Evolutionary conservation across 2,329 filamentous ascomycete species (phyloP).

Genomic region (Davidsoniella neocaledoniae): DNA sequence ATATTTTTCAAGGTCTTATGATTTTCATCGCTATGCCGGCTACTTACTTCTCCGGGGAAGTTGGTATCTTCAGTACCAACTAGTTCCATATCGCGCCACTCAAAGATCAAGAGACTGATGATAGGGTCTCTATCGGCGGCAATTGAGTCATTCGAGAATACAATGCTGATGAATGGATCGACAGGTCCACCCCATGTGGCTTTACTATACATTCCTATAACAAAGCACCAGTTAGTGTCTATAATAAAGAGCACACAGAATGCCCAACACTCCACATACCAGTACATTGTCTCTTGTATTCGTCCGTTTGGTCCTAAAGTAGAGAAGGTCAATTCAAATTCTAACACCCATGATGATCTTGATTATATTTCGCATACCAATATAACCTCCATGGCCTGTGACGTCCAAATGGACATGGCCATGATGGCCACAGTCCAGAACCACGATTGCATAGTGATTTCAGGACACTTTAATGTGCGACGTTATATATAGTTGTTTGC

Average conservation of each 20-base stretch:
- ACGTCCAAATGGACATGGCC: slow-evolving; percentile 37
- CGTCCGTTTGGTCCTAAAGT: slow-evolving; percentile 44
- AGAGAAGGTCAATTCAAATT: no score
- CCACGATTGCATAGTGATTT: slow-evolving; percentile 10
- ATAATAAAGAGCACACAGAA: neutral
- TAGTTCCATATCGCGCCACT: slow-evolving; percentile 72
- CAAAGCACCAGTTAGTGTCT: slow-evolving; percentile 9
- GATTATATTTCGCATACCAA: slow-evolving; percentile 19
- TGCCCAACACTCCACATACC: slow-evolving; percentile 23
- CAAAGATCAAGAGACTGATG: slow-evolving; percentile 77
- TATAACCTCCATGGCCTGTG: slow-evolving; percentile 38
- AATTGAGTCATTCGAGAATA: slow-evolving; percentile 48
- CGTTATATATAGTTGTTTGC: no score
- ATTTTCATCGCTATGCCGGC: no score
- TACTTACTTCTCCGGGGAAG: slow-evolving; percentile 35
- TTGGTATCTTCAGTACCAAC: slow-evolving; percentile 51
- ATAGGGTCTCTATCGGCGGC: slow-evolving; percentile 48
- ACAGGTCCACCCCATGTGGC: slow-evolving; percentile 74
- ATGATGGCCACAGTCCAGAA: slow-evolving; percentile 18
- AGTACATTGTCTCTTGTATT: slow-evolving; percentile 66
- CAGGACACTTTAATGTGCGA: no score
- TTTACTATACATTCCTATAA: slow-evolving; percentile 78
- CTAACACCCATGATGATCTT: no score
- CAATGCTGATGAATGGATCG: slow-evolving; percentile 77
- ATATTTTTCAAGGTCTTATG: neutral